Conservation (phyloP, 495 filamentous ascomycete species). For the Cetradonia linearis region DNA sequence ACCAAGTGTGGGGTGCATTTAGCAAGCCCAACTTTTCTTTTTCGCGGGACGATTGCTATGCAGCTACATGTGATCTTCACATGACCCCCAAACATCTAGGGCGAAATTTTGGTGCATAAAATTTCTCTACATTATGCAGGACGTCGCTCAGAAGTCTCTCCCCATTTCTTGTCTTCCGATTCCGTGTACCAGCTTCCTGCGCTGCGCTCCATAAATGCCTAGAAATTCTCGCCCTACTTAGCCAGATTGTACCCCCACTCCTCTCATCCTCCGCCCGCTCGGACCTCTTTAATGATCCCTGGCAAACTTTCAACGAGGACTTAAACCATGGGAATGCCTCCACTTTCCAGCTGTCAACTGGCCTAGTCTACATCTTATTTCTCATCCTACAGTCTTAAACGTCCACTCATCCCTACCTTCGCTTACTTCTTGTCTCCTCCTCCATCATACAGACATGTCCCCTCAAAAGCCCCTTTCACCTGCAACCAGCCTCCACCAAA, state of each 20-base stretch:
- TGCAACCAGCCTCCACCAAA: slow-evolving; percentile 17
- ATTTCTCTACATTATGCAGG: slow-evolving; percentile 7
- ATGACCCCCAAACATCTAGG: slow-evolving; percentile 4
- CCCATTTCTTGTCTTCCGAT: neutral
- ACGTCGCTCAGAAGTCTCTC: slow-evolving; percentile 8
- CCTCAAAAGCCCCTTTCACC: slow-evolving; percentile 17
- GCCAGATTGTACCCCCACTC: slow-evolving; percentile 11
- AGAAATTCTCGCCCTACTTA: neutral
- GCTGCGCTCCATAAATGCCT: slow-evolving; percentile 6
- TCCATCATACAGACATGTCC: slow-evolving; percentile 12
- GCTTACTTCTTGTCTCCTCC: neutral
- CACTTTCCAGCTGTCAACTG: neutral
- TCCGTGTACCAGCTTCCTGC: slow-evolving; percentile 11
- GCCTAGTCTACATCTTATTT: neutral
- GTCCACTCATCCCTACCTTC: slow-evolving; percentile 1
- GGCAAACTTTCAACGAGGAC: neutral
- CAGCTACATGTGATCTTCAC: slow-evolving; percentile 3
- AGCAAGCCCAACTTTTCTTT: slow-evolving; percentile 11
- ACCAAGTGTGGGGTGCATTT: slow-evolving; percentile 8
- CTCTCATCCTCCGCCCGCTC: slow-evolving; percentile 1
- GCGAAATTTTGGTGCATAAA: neutral
- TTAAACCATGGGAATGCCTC: slow-evolving; percentile 13
- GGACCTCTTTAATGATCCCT: slow-evolving; percentile 14
- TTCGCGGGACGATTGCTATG: neutral
- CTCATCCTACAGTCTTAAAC: neutral